These are phyloP conservation scores for Paraconiothyrium sp. DNA, from an alignment of 2,329 filamentous ascomycete genomes.

Conservation along the genomic window DNA sequence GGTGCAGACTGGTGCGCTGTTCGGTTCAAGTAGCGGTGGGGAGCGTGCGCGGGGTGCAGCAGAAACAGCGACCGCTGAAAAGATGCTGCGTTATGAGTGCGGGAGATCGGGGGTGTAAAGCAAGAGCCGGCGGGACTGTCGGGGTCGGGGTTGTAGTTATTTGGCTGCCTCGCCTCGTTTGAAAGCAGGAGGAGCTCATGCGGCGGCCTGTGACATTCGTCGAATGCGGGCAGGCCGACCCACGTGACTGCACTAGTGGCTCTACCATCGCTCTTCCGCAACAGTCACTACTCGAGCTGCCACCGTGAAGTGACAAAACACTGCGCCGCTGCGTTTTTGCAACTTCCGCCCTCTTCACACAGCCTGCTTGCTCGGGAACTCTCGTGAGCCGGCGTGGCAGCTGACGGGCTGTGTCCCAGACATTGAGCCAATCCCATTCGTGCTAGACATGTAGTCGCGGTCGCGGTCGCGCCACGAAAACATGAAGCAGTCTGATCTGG, in stretches of 20 bases:
- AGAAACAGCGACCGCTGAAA: background rate
- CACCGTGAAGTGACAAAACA: background rate
- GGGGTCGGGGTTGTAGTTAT: slow-evolving; percentile 23
- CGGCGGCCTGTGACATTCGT: slow-evolving; percentile 15
- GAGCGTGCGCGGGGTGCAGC: slow-evolving; percentile 15
- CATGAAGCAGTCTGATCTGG: background rate
- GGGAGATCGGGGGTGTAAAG: slow-evolving; percentile 10
- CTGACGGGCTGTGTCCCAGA: background rate
- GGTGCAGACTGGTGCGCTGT: slow-evolving; percentile 28
- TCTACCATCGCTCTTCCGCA: background rate
- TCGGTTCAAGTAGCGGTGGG: slow-evolving; percentile 24
- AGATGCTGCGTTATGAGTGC: background rate
- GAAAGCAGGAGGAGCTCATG: slow-evolving; percentile 30
- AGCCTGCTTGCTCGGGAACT: background rate
- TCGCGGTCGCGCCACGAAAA: background rate
- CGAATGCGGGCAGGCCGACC: slow-evolving; percentile 19
- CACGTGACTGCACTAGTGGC: slow-evolving; percentile 18
- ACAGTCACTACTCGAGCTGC: background rate
- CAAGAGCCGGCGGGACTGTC: slow-evolving; percentile 10
- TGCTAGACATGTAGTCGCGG: background rate
- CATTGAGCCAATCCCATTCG: background rate
- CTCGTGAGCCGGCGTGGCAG: background rate
- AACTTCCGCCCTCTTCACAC: background rate
- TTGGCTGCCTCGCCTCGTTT: slow-evolving; percentile 32
- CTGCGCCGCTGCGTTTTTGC: background rate